phyloP scores from a whole-genome alignment of 768 basidiomycete genomes.

The Chalciporus piperatus region DNA sequence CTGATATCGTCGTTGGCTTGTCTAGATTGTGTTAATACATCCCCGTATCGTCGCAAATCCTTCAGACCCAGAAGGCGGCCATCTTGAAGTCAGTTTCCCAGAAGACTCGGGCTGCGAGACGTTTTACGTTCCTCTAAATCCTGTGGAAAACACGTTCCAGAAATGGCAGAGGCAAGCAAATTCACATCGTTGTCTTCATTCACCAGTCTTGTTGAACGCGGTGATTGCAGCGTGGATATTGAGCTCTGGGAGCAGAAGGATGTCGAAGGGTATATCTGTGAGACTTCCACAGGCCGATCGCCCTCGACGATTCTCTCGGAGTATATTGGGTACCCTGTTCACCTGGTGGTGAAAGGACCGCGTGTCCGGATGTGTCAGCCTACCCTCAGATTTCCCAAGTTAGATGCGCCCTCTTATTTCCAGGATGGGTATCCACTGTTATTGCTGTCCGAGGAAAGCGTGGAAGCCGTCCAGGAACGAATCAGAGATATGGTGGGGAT shows the following conservation, averaged over 20 bases:
- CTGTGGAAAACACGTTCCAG: conserved; percentile 44
- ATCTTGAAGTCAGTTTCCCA: conserved; percentile 59
- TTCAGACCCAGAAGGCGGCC: conserved; percentile 43
- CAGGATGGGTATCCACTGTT: conserved; percentile 75
- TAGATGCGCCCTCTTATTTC: conserved; percentile 54
- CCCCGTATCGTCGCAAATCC: conserved; percentile 52
- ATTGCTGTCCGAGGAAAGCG: conserved; percentile 65
- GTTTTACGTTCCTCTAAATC: conserved; percentile 59
- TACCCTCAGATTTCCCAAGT: conserved; percentile 53
- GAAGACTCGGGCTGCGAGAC: conserved; percentile 51
- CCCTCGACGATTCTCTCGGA: conserved; percentile 57
- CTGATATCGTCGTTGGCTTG: neutral
- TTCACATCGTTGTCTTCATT: neutral
- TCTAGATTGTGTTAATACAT: conserved; percentile 64
- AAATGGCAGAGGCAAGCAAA: conserved; percentile 53
- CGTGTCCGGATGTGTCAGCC: conserved; percentile 47
- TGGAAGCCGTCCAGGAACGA: conserved; percentile 48
- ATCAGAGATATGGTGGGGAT: conserved; percentile 45
- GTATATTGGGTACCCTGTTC: conserved; percentile 59
- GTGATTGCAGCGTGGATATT: conserved; percentile 47
- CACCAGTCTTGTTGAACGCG: conserved; percentile 1
- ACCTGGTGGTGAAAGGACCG: conserved; percentile 68
- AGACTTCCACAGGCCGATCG: conserved; percentile 39
- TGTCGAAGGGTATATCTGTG: conserved; percentile 69
- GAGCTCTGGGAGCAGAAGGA: conserved; percentile 43